Evolutionary conservation across 495 filamentous ascomycete species (phyloP), one percentile per base, ranked within the genome.

Genomic region (Lophiostoma macrostomum): DNA sequence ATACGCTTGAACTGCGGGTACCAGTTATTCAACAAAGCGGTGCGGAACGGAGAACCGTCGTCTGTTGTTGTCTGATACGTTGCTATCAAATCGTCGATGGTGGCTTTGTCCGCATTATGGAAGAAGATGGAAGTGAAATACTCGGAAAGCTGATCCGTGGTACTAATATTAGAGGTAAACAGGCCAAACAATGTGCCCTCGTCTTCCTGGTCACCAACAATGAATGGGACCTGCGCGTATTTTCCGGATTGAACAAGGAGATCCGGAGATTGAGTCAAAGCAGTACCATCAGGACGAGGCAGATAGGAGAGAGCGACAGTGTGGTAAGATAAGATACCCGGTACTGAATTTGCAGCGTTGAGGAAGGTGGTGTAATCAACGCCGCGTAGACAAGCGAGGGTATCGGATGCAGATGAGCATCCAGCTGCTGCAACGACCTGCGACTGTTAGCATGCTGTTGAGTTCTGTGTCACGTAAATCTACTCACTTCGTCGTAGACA

Each of bases 1-100:
- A 88, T 71, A 2, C 85, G 83, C 66, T 90, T 91, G 74, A 80
- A 88, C 60, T 85, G 76, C 0, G 86, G 84, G 57, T 88, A 89
- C 63, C 78, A 69, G 56, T 81, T 80, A 67, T 89, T 84, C 3
- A 78, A 31, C 7, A 73, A 50, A 12, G 82, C 75, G 0, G 83
- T 87, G 38, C 79, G 70, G 71, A 86, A 88, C 4, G 86, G 86
- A 0, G 77, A 82, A 23, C 84, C 84, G 29, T 74, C 69, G 11
- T 68, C 62, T 13, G 74, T 50, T 29, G 65, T 71, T n/a, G 73
- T 48, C 10, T 73, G 69, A 64, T 88, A 88, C 0, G 73, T 74
- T 22, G 64, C 69, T 8, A 88, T 79, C 5, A 86, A 70, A 18
- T 59, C 69, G 16, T 68, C 50, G n/a, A 86, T 60, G 37, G 77